Evolutionary conservation across 1,284 basidiomycete genomes (phyloP).

Genomic region (Ustilago crameri): DNA sequence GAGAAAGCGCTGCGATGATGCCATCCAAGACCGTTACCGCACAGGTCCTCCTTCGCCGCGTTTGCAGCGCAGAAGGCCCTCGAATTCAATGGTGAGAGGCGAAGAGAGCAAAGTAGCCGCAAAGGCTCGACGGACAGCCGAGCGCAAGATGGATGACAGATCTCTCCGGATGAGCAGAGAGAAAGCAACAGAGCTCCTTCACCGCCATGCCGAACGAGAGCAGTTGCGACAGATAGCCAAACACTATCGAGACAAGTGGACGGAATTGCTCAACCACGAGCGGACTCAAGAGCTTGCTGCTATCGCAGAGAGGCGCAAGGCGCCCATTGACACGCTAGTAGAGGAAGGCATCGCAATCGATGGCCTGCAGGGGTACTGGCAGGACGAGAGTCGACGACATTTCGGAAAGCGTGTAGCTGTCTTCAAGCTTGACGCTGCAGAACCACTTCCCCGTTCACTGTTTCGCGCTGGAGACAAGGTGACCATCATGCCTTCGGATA

Average conservation of each 20-base stretch:
- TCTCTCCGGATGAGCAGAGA: slow-evolving; percentile 39
- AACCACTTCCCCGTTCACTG: slow-evolving; percentile 49
- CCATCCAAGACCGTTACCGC: background rate
- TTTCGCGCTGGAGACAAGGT: slow-evolving; percentile 54
- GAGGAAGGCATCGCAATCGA: slow-evolving; percentile 56
- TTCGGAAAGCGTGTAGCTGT: slow-evolving; percentile 59
- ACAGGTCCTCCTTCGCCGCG: slow-evolving; percentile 4
- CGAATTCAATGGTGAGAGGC: slow-evolving; percentile 31
- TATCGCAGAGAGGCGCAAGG: slow-evolving; percentile 47
- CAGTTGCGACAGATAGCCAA: slow-evolving; percentile 29
- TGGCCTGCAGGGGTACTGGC: slow-evolving; percentile 62
- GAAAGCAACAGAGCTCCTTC: slow-evolving; percentile 15
- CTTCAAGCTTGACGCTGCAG: slow-evolving; percentile 57
- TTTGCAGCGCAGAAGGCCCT: slow-evolving; percentile 29
- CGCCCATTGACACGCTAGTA: slow-evolving; percentile 48
- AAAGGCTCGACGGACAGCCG: slow-evolving; percentile 28
- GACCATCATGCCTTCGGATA: slow-evolving; percentile 45
- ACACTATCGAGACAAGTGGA: slow-evolving; percentile 51
- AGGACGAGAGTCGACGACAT: slow-evolving; percentile 44
- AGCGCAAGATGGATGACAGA: slow-evolving; percentile 48
- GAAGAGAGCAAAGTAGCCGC: slow-evolving; percentile 41
- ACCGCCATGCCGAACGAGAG: slow-evolving; percentile 31
- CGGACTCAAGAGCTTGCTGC: slow-evolving; percentile 47
- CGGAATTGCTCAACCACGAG: slow-evolving; percentile 47
- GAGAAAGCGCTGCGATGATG: slow-evolving; percentile 23